These are phyloP conservation scores for Cryptococcus depauperatus DNA, from an alignment of 1,284 basidiomycete genomes.

Conservation along the genomic window DNA sequence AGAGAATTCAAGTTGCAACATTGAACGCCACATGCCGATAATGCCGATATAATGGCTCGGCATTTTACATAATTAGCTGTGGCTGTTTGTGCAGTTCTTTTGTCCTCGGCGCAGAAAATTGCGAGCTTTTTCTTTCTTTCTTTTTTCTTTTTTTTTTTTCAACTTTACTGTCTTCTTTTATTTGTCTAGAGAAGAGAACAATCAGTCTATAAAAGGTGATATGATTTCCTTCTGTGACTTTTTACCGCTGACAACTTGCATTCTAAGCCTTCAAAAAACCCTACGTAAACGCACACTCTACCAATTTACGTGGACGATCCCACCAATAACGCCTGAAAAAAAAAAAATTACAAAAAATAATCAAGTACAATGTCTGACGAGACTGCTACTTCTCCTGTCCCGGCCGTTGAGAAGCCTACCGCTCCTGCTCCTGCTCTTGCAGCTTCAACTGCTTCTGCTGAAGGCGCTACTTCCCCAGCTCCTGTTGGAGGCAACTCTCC, in stretches of 20 bases:
- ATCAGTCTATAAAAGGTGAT: conserved; percentile 16
- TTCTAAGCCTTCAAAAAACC: conserved; percentile 25
- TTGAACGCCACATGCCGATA: not conserved
- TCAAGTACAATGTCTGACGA: conserved; percentile 28
- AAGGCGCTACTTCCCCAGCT: conserved; percentile 31
- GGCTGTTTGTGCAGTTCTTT: not conserved
- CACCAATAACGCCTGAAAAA: conserved; percentile 14
- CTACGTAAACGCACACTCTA: conserved; percentile 32
- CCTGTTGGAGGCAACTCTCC: conserved; percentile 54
- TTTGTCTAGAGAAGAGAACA: conserved; percentile 7
- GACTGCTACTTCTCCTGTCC: conserved; percentile 19
- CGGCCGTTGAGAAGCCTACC: conserved; percentile 18
- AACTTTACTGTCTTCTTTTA: not conserved
- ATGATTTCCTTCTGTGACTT: too few relatives aligned
- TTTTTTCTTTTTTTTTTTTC: conserved; percentile 8
- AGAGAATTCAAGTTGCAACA: not conserved
- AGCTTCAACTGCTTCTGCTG: conserved; percentile 21
- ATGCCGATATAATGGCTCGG: conserved; percentile 1
- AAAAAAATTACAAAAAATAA: conserved; percentile 7
- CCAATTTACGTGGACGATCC: conserved; percentile 35
- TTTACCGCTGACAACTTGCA: not conserved
- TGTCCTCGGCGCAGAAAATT: not conserved
- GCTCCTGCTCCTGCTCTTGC: conserved; percentile 20
- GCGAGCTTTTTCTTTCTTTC: conserved; percentile 3
- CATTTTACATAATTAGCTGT: not conserved